Evolutionary conservation across 805 yeast genomes (phyloP), one percentile per base, ranked within the genome.

Genomic region (Candida coleopterorum): DNA sequence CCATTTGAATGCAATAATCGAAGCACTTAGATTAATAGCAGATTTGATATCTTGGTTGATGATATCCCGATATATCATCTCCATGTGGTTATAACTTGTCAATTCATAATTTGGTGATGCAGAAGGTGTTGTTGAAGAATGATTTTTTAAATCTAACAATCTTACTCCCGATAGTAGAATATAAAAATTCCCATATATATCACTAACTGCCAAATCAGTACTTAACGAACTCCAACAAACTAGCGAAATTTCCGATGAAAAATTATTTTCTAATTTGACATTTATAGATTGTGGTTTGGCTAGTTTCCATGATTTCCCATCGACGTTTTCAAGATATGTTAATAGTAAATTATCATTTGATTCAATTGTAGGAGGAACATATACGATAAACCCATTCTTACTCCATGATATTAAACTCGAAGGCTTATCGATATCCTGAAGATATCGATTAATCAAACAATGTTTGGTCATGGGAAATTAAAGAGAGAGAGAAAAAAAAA

Each of bases 321-420:
- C 81, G 10, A 75, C 58, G 41, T 87, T 78, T 47, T 81, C 89
- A 40, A 87, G 51, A 56, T 81, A 79, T 0, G 94, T 80, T 41
- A 85, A 60, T 32, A 66, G 62, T 16, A 86, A 53, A 49, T 54
- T 64, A 43, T 58, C 62, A 38, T 53, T 60, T 18, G 61, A 39
- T 14, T 55, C 48, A 14, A 25, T 12, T 32, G 57, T 57, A 25
- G 45, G 50, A 38, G 74, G 69, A 6, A 77, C 62, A 47, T 81
- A 86, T 1, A 95, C 95, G 22, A 89, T 73, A 47, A 86, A 77
- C 10, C 96, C 96, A 46, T 80, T 83, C 45, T 79, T 75, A 9
- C 94, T 84, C 96, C 96, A 87, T 9, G 86, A 72, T 8, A 81
- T 69, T 16, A 45, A 25, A 10, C 42, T 38, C 3, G 52, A 39